phyloP scores from a whole-genome alignment of 2,329 filamentous ascomycete genomes.

The Hypoxylon sp. region DNA sequence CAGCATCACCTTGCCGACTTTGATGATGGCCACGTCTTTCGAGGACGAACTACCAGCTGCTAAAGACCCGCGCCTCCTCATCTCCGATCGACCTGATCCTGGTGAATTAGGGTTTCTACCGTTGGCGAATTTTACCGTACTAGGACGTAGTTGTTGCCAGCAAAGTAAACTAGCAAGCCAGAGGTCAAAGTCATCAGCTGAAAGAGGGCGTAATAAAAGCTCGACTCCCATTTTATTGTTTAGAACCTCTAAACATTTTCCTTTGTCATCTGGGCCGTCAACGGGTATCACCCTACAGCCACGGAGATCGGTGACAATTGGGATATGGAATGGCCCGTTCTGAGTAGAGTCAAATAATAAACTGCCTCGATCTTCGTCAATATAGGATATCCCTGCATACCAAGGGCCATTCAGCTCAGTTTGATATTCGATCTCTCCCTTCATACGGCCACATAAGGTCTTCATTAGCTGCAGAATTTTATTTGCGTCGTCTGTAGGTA shows the following conservation, averaged over 20 bases:
- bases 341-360: conserved; percentile 82
- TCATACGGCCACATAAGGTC: conserved; percentile 83
- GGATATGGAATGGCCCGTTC: conserved; percentile 73
- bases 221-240: conserved; percentile 70
- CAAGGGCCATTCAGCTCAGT: conserved; percentile 73
- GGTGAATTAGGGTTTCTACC: conserved; percentile 57
- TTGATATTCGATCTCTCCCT: conserved; percentile 82
- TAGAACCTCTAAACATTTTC: conserved; percentile 68
- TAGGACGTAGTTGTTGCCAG: conserved; percentile 82
- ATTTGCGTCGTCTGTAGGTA: conserved; percentile 77
- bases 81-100: conserved; percentile 59
- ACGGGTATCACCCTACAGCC: conserved; percentile 78
- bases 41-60: conserved; percentile 53
- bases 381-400: conserved; percentile 80
- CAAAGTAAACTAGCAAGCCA: conserved; percentile 87
- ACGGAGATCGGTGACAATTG: conserved; percentile 80
- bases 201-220: conserved; percentile 75
- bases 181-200: conserved; percentile 77
- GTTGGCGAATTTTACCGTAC: conserved; percentile 68
- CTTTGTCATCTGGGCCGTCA: conserved; percentile 61
- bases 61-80: conserved; percentile 61
- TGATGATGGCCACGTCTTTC: conserved; percentile 89
- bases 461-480: conserved; percentile 84
- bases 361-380: conserved; percentile 81
- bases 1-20: conserved; percentile 89